Evolutionary conservation across 257 asterid species (phyloP).

Genomic region (Capsicum baccatum): DNA sequence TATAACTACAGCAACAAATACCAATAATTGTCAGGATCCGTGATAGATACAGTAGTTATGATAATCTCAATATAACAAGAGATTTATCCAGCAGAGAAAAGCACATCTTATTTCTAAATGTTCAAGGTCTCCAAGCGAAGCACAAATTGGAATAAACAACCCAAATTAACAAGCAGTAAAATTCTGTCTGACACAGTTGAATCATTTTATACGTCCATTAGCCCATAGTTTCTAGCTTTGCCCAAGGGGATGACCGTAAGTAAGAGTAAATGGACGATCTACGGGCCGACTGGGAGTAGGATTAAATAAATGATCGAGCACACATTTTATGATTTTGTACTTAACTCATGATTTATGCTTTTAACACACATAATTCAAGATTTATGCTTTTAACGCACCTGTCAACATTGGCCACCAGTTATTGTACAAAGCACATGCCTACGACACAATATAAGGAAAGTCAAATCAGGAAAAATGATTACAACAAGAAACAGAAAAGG

Average conservation of each 20-base stretch:
- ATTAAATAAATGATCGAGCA: background rate
- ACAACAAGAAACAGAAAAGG: slow-evolving; percentile 25
- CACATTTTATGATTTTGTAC: background rate
- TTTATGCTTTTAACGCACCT: slow-evolving; percentile 46
- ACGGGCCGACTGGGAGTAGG: slow-evolving; percentile 12
- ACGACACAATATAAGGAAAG: slow-evolving; percentile 39
- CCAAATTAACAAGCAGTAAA: background rate
- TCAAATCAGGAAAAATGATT: slow-evolving; percentile 31
- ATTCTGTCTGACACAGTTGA: background rate
- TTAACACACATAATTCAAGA: background rate
- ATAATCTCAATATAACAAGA: slow-evolving; percentile 4
- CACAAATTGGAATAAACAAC: background rate
- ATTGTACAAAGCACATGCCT: slow-evolving; percentile 92
- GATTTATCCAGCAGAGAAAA: background rate
- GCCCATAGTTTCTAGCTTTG: background rate
- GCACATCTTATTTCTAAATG: background rate
- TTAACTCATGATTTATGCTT: background rate
- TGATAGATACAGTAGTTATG: background rate
- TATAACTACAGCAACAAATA: slow-evolving; percentile 58
- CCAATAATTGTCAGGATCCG: slow-evolving; percentile 28
- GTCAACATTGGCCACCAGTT: slow-evolving; percentile 99
- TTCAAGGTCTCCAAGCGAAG: slow-evolving; percentile 3
- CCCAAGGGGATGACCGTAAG: background rate
- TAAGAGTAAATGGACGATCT: background rate
- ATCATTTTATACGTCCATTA: background rate